Base-by-base conservation (phyloP, 768 basidiomycete genomes). In the Botryobasidium botryosum region DNA sequence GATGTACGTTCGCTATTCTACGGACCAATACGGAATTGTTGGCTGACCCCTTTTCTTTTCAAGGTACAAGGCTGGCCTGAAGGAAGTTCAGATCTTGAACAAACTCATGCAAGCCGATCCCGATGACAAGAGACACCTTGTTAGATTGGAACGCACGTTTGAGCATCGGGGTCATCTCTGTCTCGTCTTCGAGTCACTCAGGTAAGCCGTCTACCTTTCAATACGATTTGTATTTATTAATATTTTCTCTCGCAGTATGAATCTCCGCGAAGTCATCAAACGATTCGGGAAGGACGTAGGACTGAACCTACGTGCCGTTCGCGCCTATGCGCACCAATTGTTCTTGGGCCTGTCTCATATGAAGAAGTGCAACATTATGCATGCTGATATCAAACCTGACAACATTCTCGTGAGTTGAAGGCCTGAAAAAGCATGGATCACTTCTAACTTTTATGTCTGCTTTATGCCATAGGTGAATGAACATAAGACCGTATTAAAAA, bases 231-330 rank as follows among this genome's bases (percentile, higher is more conserved):
- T 15, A 17, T 26, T 35, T 25, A 32, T 42, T 38, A 10, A 45
- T 4, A 17, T 21, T 17, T 25, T 1, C 33, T 25, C 12, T 3
- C 3, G 27, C 44, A 94, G 91, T 56, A 94, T 96, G 88, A 99
- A 99, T 57, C 71, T 99, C 18, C 84, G 92, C 46, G 94, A 97
- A 46, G 88, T 96, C 31, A 81, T 97, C 47, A 97, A 97, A 62
- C 79, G 90, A 17, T 97, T 96, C 60, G 94, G 94, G 36, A 97
- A 97, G 60, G 90, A 99, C 53, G 81, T 99, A 45, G 94, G 94
- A 13, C 65, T 99, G 20, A 94, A 96, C 55, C 81, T 97, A 55
- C 75, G 79, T 53, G 94, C 94, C 40, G 94, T 99, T n/a, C 76
- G 92, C 52, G 90, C 91, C n/a, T 99, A 99, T 58, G 79, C 94